Evolutionary conservation across 345 rosid species (phyloP), one percentile per base, ranked within the genome.

Genomic region (Eucalyptus erythrocorys): DNA sequence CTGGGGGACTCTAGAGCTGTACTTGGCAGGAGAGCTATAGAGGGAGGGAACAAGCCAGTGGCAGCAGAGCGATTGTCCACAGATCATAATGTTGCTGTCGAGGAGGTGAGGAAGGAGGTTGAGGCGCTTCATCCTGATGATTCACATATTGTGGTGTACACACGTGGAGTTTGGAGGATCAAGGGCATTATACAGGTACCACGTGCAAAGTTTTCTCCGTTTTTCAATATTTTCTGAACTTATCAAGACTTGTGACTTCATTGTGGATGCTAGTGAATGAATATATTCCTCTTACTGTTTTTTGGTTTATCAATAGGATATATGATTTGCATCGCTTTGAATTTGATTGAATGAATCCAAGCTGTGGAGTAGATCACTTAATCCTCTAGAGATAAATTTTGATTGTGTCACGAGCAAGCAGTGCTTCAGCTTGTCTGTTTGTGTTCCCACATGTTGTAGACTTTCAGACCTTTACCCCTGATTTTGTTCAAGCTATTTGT

Each of bases 171-270:
- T 88, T 98, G 99, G 99, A 95, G 99, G 92, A 97, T 98, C 68
- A 98, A 98, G 93, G 99, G 99, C 92, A 97, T 98, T 45, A 97
- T 98, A 89, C 99, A 97, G 99, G 99, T 98, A 93, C 82, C 37
- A 19, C 0, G 27, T 76, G 27, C 47, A 76, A 37, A 37, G 14
- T 76, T 76, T 76, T 37, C 82, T 76, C 45, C 27, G 8, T 37
- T 76, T 40, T 76, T 21, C 26, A 76, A 19, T 76, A 26, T 6
- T 37, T 76, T 21, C 27, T 37, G 15, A 76, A 37, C 47, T 76
- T 76, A 76, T 37, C 8, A 8, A 71, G 43, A 68, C 4, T 68
- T 68, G 80, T 68, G 43, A 68, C 13, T 34, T 68, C 45, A 71
- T 71, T 10, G 24, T 68, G 43, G 80, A 34, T 3, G 81, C 81